Percentiles rank a stretch among this genome's conserved stretches.
Evolutionary conservation across 768 basidiomycete genomes (phyloP).

Genomic region (Lentinula aciculospora): DNA sequence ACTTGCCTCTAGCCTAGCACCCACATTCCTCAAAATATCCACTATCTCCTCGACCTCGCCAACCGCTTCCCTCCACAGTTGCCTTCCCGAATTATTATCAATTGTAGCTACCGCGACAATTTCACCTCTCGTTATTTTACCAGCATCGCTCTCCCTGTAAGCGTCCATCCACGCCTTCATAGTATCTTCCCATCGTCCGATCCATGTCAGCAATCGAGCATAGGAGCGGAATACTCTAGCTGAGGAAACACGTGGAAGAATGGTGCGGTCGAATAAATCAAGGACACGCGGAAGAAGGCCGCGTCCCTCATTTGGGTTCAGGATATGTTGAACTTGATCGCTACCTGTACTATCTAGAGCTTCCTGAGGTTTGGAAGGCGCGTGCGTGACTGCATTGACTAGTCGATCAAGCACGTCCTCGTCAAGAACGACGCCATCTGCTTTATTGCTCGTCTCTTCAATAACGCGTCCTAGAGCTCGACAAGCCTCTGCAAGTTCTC

Average conservation of each 20-base stretch:
- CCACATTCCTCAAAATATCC: conserved; percentile 80
- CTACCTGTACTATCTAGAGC: conserved; percentile 18
- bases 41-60: conserved; percentile 80
- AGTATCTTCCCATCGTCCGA: conserved; percentile 67
- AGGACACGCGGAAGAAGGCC: conserved; percentile 63
- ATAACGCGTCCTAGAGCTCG: conserved; percentile 80
- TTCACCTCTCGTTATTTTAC: conserved; percentile 60
- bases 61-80: conserved; percentile 68
- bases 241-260: conserved; percentile 75
- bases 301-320: conserved; percentile 57
- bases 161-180: conserved; percentile 81
- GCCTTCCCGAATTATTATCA: conserved; percentile 35
- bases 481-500: conserved; percentile 83
- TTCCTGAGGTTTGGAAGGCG: conserved; percentile 31
- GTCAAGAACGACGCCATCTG: conserved; percentile 54
- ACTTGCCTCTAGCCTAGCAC: conserved; percentile 46
- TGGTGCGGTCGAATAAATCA: conserved; percentile 67
- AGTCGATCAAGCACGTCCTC: conserved; percentile 85
- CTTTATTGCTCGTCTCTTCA: conserved; percentile 59
- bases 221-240: conserved; percentile 76
- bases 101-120: conserved; percentile 17
- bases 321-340: conserved; percentile 16
- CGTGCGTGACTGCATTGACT: conserved; percentile 79
- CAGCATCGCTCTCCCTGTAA: conserved; percentile 68
- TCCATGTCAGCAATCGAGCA: conserved; percentile 74